These are phyloP conservation scores for Suzukiozyma palmioleophila DNA, from an alignment of 1,139 yeast species.

Conservation along the genomic window DNA sequence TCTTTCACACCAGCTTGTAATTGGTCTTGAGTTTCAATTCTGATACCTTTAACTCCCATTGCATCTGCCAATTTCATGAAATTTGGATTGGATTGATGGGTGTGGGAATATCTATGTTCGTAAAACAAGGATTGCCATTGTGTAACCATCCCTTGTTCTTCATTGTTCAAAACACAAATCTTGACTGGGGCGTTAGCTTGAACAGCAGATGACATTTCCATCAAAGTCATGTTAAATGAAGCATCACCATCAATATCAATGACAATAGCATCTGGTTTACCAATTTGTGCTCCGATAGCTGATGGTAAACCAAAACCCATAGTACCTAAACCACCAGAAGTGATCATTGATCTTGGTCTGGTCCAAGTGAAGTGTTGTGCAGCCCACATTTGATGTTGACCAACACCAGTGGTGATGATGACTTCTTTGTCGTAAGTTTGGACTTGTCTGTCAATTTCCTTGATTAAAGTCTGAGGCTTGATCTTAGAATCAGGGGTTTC, in stretches of 20 bases:
- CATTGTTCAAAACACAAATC: constrained; percentile 85
- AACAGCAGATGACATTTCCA: constrained; percentile 89
- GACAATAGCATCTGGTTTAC: constrained; percentile 89
- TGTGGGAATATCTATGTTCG: constrained; percentile 93
- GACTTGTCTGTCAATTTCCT: constrained; percentile 73
- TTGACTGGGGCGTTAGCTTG: constrained; percentile 91
- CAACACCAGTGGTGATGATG: constrained; percentile 94
- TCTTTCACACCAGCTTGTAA: constrained; percentile 55
- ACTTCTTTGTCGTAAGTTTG: constrained; percentile 66
- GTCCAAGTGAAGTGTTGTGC: constrained; percentile 97
- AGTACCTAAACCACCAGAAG: constrained; percentile 98
- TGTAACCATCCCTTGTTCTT: constrained; percentile 99
- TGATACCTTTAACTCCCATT: constrained; percentile 85
- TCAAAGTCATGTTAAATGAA: constrained; percentile 93
- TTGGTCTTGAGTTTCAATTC: constrained; percentile 66
- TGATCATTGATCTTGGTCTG: constrained; percentile 85
- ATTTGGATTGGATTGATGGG: constrained; percentile 93
- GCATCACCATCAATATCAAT: constrained; percentile 99
- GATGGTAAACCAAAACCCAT: constrained; percentile 98
- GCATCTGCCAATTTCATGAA: constrained; percentile 91
- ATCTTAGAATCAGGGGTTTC: constrained; percentile 78
- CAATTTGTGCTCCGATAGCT: constrained; percentile 97
- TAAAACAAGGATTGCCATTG: constrained; percentile 98
- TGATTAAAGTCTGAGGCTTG: constrained; percentile 89
- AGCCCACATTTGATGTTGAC: constrained; percentile 99